Evolutionary conservation across 2,329 filamentous ascomycete species (phyloP).

Genomic region (Helicocarpus griseus): DNA sequence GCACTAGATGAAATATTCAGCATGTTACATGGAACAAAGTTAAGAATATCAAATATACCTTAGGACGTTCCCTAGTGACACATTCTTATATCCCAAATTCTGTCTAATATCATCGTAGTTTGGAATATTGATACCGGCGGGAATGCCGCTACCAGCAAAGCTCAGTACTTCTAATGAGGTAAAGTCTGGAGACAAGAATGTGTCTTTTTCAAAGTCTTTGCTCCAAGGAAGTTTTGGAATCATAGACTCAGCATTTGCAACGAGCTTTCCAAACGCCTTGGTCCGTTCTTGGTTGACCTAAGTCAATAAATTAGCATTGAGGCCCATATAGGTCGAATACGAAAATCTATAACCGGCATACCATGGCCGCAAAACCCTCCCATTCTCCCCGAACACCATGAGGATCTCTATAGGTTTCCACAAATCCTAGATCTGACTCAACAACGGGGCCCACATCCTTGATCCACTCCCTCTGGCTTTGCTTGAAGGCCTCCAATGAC

Average conservation of each 20-base stretch:
- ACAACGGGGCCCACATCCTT: conserved; percentile 71
- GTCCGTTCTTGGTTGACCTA: conserved; percentile 80
- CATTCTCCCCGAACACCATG: conserved; percentile 73
- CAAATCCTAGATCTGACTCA: conserved; percentile 73
- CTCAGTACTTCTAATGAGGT: conserved; percentile 86
- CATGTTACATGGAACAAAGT: not conserved
- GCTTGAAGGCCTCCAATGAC: conserved; percentile 67
- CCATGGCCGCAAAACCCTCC: conserved; percentile 69
- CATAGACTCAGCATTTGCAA: conserved; percentile 67
- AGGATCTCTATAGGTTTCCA: conserved; percentile 78
- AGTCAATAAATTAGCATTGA: conserved; percentile 38
- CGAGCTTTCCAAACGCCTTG: conserved; percentile 73
- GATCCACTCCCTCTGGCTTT: conserved; percentile 73
- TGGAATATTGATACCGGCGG: conserved; percentile 50
- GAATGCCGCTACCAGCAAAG: conserved; percentile 58
- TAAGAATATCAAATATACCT: not conserved
- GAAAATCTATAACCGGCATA: conserved; percentile 15
- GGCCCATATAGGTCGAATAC: conserved; percentile 11
- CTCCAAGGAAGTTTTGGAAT: conserved; percentile 87
- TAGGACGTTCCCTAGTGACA: conserved; percentile 83
- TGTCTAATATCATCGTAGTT: conserved; percentile 53
- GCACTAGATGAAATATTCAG: conserved; percentile 43
- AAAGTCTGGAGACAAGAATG: conserved; percentile 90
- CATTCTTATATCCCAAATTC: conserved; percentile 58
- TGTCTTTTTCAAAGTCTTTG: conserved; percentile 88